Conservation (phyloP, 345 rosid species). For the Capsella bursapastoris region DNA sequence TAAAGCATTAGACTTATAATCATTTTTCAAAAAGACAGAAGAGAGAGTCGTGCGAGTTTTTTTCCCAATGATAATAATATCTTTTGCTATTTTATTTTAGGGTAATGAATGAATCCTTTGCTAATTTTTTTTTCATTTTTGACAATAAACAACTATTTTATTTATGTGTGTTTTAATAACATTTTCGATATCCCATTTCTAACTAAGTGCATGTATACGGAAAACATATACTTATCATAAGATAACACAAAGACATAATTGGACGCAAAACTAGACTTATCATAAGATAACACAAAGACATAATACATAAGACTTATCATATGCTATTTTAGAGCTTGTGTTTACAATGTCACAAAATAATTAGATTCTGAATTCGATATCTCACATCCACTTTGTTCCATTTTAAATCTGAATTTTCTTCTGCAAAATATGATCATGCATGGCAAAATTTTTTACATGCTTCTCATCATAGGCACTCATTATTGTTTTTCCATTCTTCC, state of each 20-base stretch:
- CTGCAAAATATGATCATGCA: constrained; percentile 20
- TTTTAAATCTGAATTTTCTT: not conserved
- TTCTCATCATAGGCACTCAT: constrained; percentile 14
- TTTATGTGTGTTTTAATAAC: too few relatives aligned
- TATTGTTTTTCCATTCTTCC: constrained; percentile 16
- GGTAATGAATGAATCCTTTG: too few relatives aligned
- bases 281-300: not conserved
- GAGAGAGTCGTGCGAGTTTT: too few relatives aligned
- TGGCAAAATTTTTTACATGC: not conserved
- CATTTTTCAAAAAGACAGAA: too few relatives aligned
- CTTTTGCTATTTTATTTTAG: too few relatives aligned
- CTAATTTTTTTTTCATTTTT: too few relatives aligned
- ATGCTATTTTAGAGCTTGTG: not conserved
- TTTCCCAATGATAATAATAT: too few relatives aligned
- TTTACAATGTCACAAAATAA: not conserved
- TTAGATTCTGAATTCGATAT: constrained; percentile 9
- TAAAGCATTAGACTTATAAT: too few relatives aligned
- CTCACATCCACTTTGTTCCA: constrained; percentile 4
- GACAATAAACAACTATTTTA: too few relatives aligned
- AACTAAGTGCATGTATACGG: not conserved
- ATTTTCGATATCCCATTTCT: not conserved
- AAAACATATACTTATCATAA: too few relatives aligned
- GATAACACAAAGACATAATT: too few relatives aligned
- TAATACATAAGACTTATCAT: not conserved
- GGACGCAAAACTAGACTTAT: not conserved